These are phyloP conservation scores for Acacia crassicarpa DNA, from an alignment of 306 rosid genomes.

Conservation along the genomic window DNA sequence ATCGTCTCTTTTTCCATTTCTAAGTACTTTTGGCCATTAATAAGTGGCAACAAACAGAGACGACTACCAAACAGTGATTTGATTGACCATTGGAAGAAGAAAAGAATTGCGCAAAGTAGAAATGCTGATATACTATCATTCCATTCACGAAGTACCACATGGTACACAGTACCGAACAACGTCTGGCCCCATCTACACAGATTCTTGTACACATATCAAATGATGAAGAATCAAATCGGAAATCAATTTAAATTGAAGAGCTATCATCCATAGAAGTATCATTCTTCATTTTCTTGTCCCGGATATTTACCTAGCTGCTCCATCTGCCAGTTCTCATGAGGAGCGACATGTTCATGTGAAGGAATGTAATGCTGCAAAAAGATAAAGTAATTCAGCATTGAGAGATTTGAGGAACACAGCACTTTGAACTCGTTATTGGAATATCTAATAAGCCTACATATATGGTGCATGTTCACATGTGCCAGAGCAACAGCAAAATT, in stretches of 20 bases:
- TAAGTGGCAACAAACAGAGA: conserved; percentile 47
- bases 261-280: conserved; percentile 39
- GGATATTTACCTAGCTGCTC: conserved; percentile 65
- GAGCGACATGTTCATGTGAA: conserved; percentile 61
- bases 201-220: conserved; percentile 51
- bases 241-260: conserved; percentile 39
- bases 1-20: conserved; percentile 38
- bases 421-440: not conserved
- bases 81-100: conserved; percentile 37
- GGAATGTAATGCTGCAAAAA: conserved; percentile 78
- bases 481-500: conserved; percentile 25
- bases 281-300: conserved; percentile 54
- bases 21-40: conserved; percentile 38
- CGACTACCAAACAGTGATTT: conserved; percentile 43
- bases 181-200: conserved; percentile 46
- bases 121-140: conserved; percentile 32
- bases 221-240: conserved; percentile 56
- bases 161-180: conserved; percentile 47
- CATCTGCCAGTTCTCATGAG: conserved; percentile 88
- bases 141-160: conserved; percentile 37
- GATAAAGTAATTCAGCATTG: conserved; percentile 20
- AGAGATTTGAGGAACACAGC: not conserved
- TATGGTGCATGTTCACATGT: conserved; percentile 21
- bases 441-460: conserved; percentile 3
- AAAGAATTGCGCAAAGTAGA: conserved; percentile 29